Percentiles rank a stretch among this genome's conserved stretches.
These are phyloP conservation scores for Cystobasidium tubakii DNA, from an alignment of 768 basidiomycete species.

Conservation along the genomic window DNA sequence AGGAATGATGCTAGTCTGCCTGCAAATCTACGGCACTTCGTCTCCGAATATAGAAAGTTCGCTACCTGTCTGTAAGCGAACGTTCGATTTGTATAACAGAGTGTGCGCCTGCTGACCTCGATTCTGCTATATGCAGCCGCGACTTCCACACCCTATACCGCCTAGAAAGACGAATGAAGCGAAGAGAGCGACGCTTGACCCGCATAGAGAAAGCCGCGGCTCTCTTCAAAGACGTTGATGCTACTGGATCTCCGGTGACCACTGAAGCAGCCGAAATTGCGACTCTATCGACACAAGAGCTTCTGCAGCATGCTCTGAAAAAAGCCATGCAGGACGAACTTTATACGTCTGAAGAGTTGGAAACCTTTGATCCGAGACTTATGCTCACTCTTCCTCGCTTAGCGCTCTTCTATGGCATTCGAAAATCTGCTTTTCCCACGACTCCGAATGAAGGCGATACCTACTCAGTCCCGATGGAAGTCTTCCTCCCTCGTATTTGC, in stretches of 20 bases:
- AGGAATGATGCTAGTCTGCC: background rate
- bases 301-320: background rate
- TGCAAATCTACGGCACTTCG: background rate
- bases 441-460: background rate
- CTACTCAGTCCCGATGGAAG: background rate
- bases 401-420: conserved; percentile 4
- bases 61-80: background rate
- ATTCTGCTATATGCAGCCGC: background rate
- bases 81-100: background rate
- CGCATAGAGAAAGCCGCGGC: background rate
- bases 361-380: conserved; percentile 1
- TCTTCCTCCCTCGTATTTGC: conserved; percentile 23
- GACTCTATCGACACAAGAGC: conserved; percentile 17
- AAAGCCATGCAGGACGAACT: conserved; percentile 17
- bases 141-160: background rate
- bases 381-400: conserved; percentile 21
- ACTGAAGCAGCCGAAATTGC: background rate
- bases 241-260: background rate
- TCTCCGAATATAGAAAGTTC: background rate
- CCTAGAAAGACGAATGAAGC: conserved; percentile 2
- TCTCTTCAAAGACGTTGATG: background rate
- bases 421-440: conserved; percentile 11
- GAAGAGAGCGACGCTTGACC: conserved; percentile 4
- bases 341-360: background rate
- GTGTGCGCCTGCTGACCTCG: background rate